These are phyloP conservation scores for Beauveria varroae DNA, from an alignment of 2,329 filamentous ascomycete genomes.

Conservation along the genomic window DNA sequence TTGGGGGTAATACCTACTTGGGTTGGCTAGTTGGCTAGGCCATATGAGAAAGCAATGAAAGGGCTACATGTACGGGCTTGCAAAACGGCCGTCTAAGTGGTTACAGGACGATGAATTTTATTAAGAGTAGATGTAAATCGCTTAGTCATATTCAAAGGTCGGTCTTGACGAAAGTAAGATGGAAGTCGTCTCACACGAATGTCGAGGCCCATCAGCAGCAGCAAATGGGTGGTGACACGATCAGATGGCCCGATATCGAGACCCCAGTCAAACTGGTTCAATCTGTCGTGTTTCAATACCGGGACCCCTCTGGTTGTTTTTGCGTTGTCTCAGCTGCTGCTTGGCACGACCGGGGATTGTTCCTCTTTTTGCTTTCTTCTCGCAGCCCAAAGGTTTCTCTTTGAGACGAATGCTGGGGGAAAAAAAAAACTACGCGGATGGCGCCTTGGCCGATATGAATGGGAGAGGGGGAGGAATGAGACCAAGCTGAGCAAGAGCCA, in stretches of 20 bases:
- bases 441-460: too few relatives aligned
- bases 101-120: too few relatives aligned
- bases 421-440: too few relatives aligned
- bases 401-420: neutral
- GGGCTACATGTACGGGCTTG: neutral
- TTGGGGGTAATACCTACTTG: too few relatives aligned
- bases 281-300: neutral
- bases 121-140: too few relatives aligned
- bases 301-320: neutral
- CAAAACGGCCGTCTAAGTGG: too few relatives aligned
- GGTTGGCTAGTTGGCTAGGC: neutral
- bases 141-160: neutral
- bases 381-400: neutral
- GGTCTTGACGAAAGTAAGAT: neutral
- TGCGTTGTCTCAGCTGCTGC: neutral
- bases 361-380: too few relatives aligned
- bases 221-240: neutral
- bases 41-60: neutral
- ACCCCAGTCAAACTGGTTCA: neutral
- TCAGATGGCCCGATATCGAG: conserved; percentile 6
- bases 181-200: too few relatives aligned
- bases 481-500: neutral
- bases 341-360: neutral
- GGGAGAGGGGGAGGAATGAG: too few relatives aligned
- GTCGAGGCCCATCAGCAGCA: neutral